phyloP scores from a whole-genome alignment of 495 filamentous ascomycete genomes.

The Elasticomyces elasticus region DNA sequence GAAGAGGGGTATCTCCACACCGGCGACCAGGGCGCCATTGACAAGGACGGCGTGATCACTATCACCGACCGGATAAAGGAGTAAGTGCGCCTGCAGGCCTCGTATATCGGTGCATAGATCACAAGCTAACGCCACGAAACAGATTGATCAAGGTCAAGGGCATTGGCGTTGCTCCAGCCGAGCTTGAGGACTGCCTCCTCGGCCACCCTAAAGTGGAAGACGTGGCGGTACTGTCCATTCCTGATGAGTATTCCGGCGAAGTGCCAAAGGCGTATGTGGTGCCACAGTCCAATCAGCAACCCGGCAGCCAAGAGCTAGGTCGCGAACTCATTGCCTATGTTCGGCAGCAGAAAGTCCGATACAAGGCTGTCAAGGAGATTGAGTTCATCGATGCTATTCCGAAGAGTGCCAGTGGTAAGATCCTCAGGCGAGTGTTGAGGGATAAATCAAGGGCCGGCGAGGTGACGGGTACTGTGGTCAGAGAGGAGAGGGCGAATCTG shows the following conservation, averaged over 20 bases:
- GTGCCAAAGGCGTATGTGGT: constrained; percentile 55
- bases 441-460: constrained; percentile 28
- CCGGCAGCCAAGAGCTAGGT: constrained; percentile 27
- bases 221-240: constrained; percentile 47
- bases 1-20: constrained; percentile 53
- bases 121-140: background rate
- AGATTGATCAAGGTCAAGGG: constrained; percentile 64
- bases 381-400: constrained; percentile 55
- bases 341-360: constrained; percentile 48
- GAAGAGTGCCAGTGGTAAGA: constrained; percentile 61
- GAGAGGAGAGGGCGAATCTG: constrained; percentile 37
- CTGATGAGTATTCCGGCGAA: constrained; percentile 54
- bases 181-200: constrained; percentile 55
- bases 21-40: constrained; percentile 54
- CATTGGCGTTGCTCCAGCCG: constrained; percentile 59
- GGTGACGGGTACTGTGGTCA: constrained; percentile 28
- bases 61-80: constrained; percentile 73
- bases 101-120: constrained; percentile 26
- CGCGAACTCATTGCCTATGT: constrained; percentile 45
- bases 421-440: constrained; percentile 49
- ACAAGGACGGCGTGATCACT: constrained; percentile 48
- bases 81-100: background rate
- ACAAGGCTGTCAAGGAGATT: constrained; percentile 59
- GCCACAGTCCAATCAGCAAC: constrained; percentile 33
- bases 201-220: constrained; percentile 50